Percentiles rank a stretch among this genome's conserved stretches.
phyloP scores from a whole-genome alignment of 225 moss, liverwort and hornwort genomes.

The Marchantia polymorpha region DNA sequence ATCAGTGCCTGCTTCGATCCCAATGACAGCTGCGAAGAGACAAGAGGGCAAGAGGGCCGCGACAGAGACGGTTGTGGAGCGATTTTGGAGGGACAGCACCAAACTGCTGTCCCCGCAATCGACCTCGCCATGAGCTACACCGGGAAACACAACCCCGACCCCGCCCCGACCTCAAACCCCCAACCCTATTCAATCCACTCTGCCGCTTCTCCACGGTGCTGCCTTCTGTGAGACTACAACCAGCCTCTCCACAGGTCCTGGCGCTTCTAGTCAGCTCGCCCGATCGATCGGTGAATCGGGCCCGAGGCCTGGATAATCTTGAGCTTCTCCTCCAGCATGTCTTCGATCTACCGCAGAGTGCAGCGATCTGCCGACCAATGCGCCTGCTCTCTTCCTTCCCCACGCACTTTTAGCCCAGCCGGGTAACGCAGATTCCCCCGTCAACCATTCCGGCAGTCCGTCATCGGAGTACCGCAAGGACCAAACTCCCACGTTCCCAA shows the following conservation, averaged over 20 bases:
- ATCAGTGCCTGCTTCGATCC: constrained; percentile 26
- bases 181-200: neutral
- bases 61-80: neutral
- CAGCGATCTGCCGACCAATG: neutral
- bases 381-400: neutral
- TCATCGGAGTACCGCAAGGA: no score
- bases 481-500: no score
- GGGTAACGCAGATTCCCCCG: neutral
- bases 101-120: constrained; percentile 21
- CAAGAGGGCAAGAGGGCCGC: neutral
- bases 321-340: neutral
- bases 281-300: neutral
- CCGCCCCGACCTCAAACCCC: neutral
- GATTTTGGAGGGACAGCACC: neutral
- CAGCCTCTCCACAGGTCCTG: neutral
- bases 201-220: neutral
- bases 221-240: neutral
- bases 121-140: constrained; percentile 31
- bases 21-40: neutral
- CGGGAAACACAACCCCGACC: neutral
- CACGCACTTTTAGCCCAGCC: neutral
- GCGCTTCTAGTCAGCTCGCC: neutral
- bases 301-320: neutral
- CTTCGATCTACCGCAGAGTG: neutral
- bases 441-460: neutral